Evolutionary conservation across 2,329 filamentous ascomycete genomes (phyloP).

Genomic region (Alternaria incomplexa): DNA sequence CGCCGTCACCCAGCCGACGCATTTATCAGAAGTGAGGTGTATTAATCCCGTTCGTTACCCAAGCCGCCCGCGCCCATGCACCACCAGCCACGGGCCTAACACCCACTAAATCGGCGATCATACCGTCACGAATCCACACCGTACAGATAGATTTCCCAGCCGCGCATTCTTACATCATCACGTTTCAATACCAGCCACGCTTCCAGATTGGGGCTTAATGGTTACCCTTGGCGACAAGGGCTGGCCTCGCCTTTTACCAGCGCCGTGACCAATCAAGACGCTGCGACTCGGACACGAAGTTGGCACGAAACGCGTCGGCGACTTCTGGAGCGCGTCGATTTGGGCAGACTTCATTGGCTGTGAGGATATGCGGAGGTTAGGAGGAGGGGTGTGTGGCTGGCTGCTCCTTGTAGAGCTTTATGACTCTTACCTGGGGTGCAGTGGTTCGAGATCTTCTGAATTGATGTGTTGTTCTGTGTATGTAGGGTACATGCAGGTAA

Average conservation of each 20-base stretch:
- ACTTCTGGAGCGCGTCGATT: neutral
- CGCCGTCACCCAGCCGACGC: slow-evolving; percentile 6
- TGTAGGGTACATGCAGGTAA: neutral
- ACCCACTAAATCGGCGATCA: neutral
- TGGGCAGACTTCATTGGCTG: neutral
- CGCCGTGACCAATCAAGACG: neutral
- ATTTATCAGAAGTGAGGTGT: neutral
- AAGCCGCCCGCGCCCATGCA: neutral
- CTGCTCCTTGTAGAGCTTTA: neutral
- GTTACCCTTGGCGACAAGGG: neutral
- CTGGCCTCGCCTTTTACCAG: neutral
- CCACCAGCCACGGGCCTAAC: neutral
- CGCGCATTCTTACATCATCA: neutral
- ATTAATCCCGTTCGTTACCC: neutral
- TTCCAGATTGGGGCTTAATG: neutral
- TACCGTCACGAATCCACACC: neutral
- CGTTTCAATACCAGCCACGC: neutral
- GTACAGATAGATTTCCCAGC: neutral
- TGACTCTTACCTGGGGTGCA: neutral
- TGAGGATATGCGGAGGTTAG: neutral
- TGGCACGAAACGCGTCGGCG: slow-evolving; percentile 17
- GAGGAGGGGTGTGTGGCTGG: slow-evolving; percentile 4
- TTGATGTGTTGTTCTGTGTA: neutral
- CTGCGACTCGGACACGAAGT: slow-evolving; percentile 8
- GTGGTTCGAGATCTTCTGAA: neutral